phyloP scores from a whole-genome alignment of 129 eudicot species.

The Centella asiatica region DNA sequence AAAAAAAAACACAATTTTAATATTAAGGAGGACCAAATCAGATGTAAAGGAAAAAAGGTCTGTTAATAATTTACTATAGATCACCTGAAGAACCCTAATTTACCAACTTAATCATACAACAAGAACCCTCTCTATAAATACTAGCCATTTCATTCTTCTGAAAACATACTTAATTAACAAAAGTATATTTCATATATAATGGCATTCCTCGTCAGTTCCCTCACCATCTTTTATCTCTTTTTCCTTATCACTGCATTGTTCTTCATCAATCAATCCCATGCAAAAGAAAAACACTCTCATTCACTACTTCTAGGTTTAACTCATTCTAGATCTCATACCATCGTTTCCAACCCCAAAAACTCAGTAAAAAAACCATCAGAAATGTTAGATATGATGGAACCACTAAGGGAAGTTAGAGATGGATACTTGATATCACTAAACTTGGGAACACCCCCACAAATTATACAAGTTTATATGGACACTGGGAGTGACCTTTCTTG shows the following conservation, averaged over 20 bases:
- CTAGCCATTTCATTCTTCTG: background rate
- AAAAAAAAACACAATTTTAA: too few relatives aligned
- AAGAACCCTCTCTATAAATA: conserved; percentile 14
- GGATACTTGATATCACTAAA: conserved; percentile 58
- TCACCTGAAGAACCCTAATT: conserved; percentile 13
- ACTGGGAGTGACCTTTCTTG: conserved; percentile 78
- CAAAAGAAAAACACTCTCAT: conserved; percentile 28
- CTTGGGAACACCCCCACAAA: conserved; percentile 65
- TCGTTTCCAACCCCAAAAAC: conserved; percentile 32
- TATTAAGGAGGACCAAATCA: too few relatives aligned
- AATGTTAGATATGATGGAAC: conserved; percentile 45
- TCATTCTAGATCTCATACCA: conserved; percentile 33
- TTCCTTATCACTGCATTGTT: conserved; percentile 19
- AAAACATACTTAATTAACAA: too few relatives aligned
- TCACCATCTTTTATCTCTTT: conserved; percentile 21
- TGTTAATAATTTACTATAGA: conserved; percentile 7
- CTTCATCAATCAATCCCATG: conserved; percentile 28
- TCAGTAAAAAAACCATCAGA: conserved; percentile 26
- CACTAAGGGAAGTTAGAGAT: conserved; percentile 61
- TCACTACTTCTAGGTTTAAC: conserved; percentile 58
- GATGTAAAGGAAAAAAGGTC: too few relatives aligned
- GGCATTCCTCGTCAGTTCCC: conserved; percentile 13
- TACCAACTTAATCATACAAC: conserved; percentile 1
- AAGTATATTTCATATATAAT: conserved; percentile 16
- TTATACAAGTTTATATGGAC: conserved; percentile 61